These are phyloP conservation scores for Daucus carota DNA, from an alignment of 129 eudicot genomes.

Conservation along the genomic window DNA sequence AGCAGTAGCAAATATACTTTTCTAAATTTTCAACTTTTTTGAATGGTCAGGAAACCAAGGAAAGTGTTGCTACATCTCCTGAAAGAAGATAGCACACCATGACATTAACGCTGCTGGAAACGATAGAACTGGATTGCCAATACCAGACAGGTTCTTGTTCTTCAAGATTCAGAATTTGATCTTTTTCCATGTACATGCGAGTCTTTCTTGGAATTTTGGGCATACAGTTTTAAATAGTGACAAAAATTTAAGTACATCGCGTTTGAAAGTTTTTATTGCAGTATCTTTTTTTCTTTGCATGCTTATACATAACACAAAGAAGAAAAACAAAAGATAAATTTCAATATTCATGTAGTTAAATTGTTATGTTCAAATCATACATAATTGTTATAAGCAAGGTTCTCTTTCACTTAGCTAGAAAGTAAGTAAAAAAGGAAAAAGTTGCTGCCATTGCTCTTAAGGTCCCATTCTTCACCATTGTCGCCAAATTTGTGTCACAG, in stretches of 20 bases:
- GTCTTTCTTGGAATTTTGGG: not conserved
- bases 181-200: slow-evolving; percentile 4
- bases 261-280: not conserved
- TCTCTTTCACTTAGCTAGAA: not conserved
- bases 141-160: not conserved
- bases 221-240: not conserved
- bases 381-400: not conserved
- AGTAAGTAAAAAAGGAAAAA: not conserved
- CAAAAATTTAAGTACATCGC: not conserved
- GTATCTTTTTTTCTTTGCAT: not conserved
- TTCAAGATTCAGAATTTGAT: not conserved
- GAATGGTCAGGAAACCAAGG: not conserved
- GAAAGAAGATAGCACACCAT: not conserved
- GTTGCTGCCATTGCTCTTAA: not conserved
- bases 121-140: not conserved
- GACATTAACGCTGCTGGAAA: not conserved
- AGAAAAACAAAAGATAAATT: not conserved
- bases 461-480: not conserved
- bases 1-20: not conserved
- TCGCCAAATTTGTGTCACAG: not conserved
- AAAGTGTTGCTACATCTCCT: not conserved
- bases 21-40: not conserved
- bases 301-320: not conserved
- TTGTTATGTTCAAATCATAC: not conserved
- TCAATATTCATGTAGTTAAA: not conserved